Base-by-base conservation (phyloP, 225 moss, liverwort and hornwort species). In the Straminergon stramineum region DNA sequence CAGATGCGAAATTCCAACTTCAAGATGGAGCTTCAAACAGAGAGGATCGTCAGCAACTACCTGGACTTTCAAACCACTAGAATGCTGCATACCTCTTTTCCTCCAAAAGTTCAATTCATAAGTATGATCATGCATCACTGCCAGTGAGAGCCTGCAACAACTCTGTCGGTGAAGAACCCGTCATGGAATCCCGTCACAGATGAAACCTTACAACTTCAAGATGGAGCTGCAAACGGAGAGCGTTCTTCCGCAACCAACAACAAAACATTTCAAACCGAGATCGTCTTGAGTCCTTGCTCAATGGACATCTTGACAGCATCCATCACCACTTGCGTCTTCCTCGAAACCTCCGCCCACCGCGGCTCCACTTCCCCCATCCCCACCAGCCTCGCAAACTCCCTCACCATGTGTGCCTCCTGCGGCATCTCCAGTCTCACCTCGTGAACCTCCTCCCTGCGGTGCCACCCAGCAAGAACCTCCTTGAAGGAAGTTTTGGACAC, bases 351-450 rank as follows among this genome's bases (percentile, higher is more conserved):
- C 6, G 88, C 84, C 94, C 95, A 95, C 73, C 27, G 48, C 5
- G 90, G 86, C 71, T 94, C 92, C 84, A 89, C 65, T 55, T 15
- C 35, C 16, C 89, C 90, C 24, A 52, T 88, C 7, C 62, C 81
- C 79, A 95, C 94, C 62, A 95, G 91, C 55, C 81, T 74, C 10
- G 92, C 93, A 24, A 95, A 93, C 57, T 94, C 91, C 18, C 91
- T 88, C n/a, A 95, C 89, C 94, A 95, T 95, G 48, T 92, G 58
- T 26, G 92, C 92, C 57, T 94, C 94, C 85, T 95, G 95, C 39
- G 93, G 93, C 23, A 92, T 81, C 83, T 85, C 84, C 63, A 91
- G 34, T 53, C 18, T 87, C 65, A 94, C 94, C 79, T 93, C 91
- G 21, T 90, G 85, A 9, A 77, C 75, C 13, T 90, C 89, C 85